A percentile compares a stretch with the other conserved stretches of the same genome.
phyloP scores from a whole-genome alignment of 345 rosid species.

The Populus ilicifolia region DNA sequence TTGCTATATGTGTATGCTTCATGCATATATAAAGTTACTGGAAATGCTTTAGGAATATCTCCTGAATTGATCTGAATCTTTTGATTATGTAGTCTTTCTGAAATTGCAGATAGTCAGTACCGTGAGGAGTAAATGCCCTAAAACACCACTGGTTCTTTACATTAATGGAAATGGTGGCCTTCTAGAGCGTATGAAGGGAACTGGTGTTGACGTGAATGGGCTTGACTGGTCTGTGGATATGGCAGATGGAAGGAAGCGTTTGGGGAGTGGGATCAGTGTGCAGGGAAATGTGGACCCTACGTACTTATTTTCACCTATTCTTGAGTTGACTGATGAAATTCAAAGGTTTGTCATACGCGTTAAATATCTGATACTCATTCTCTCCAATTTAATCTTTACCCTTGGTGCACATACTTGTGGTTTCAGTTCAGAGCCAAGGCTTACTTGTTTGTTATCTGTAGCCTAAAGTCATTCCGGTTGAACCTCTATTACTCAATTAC shows the following conservation, averaged over 20 bases:
- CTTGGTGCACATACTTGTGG: neutral
- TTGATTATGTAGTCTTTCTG: constrained; percentile 4
- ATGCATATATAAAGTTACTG: neutral
- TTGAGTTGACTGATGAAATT: constrained; percentile 78
- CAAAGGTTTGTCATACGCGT: constrained; percentile 38
- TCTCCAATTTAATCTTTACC: neutral
- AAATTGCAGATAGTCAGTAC: constrained; percentile 52
- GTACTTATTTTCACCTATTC: constrained; percentile 67
- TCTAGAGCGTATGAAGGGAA: constrained; percentile 83
- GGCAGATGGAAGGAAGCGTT: constrained; percentile 79
- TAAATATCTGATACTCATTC: neutral
- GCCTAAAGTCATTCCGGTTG: neutral
- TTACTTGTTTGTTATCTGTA: neutral
- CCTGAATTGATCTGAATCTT: neutral
- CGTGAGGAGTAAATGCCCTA: constrained; percentile 69
- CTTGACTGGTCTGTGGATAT: constrained; percentile 97
- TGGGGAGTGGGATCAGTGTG: constrained; percentile 61
- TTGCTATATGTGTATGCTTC: neutral
- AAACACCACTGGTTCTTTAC: constrained; percentile 81
- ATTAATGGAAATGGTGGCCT: constrained; percentile 95
- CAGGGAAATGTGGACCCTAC: constrained; percentile 96
- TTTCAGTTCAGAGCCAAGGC: neutral
- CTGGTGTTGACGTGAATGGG: constrained; percentile 89
- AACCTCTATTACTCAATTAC: neutral
- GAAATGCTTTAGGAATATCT: neutral